Base-by-base conservation (phyloP, 73 alveolate species). In the Blepharisma japonicum region DNA sequence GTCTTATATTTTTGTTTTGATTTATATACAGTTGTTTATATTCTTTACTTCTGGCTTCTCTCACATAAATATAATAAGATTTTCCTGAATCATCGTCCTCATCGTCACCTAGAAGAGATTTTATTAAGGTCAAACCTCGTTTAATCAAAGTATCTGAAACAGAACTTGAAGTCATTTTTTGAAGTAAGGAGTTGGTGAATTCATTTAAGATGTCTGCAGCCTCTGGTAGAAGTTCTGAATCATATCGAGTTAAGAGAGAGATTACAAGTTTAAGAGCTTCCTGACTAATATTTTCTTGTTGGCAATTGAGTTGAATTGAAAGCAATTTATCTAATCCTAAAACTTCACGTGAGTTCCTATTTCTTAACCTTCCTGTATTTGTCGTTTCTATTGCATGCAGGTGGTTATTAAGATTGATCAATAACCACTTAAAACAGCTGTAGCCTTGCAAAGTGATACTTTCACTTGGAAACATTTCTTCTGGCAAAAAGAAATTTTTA, bases 271-370 rank as follows among this genome's bases (percentile, higher is more conserved):
- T 61, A 8, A 11, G 47, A 0, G 46, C 74, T 8, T 61, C 74
- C 23, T 61, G 47, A 14, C 47, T 14, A 25, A 20, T 61, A 8
- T 20, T 25, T 61, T 14, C 38, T 14, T 14, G 11, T 61, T 32
- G 42, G 42, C 42, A 32, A 32, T n/a, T 14, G 18, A 61, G 23
- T 25, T 61, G 74, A 25, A 61, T 61, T 61, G 39, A 25, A 20
- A 61, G 18, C 2, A 61, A 39, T 61, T 61, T 61, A 20, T 61
- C 74, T 8, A 61, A 61, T 14, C 74, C 74, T 61, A 14, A 14
- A 20, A 61, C 18, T 1, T n/a, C 18, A 9, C 23, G 14, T 9
- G 74, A n/a, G 18, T 25, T 14, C 2, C 74, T 14, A 39, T 9
- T 14, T 61, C 23, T 61, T n/a, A 61, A 61, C 48, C 23, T 61